phyloP scores from a whole-genome alignment of 2,329 filamentous ascomycete species.

The Hymenoscyphus infarciens region DNA sequence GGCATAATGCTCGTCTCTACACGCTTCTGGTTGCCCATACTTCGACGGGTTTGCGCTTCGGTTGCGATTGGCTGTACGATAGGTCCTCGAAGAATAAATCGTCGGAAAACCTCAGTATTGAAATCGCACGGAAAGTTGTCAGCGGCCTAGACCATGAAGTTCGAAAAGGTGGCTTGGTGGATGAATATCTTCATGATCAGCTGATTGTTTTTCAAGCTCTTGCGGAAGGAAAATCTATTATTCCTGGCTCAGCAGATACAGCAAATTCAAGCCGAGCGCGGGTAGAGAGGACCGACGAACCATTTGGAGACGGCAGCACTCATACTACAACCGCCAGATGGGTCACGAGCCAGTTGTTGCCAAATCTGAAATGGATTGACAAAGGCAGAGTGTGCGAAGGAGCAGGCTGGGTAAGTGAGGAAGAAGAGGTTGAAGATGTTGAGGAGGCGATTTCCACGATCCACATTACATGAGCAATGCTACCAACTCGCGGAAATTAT shows the following conservation, averaged over 20 bases:
- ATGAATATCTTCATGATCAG: constrained; percentile 59
- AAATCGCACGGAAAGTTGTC: constrained; percentile 46
- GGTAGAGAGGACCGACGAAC: constrained; percentile 45
- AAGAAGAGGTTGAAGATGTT: not conserved
- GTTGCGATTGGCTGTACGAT: constrained; percentile 45
- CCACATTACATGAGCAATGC: not conserved
- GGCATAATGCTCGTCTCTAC: constrained; percentile 50
- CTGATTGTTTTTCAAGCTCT: constrained; percentile 58
- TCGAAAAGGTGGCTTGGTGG: constrained; percentile 45
- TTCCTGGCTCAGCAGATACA: constrained; percentile 21
- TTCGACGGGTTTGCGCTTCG: constrained; percentile 44
- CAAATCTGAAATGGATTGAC: constrained; percentile 47
- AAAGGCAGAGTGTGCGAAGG: constrained; percentile 50
- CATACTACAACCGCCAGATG: constrained; percentile 60
- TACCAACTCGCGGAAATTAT: too few relatives aligned
- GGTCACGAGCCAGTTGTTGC: constrained; percentile 50
- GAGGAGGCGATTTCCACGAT: not conserved
- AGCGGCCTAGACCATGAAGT: constrained; percentile 46
- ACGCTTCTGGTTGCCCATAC: constrained; percentile 55
- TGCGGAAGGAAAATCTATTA: constrained; percentile 46
- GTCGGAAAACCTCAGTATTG: constrained; percentile 33
- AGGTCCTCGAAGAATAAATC: constrained; percentile 37
- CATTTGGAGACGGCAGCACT: constrained; percentile 54
- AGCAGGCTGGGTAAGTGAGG: constrained; percentile 33
- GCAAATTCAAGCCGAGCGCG: constrained; percentile 29